Conservation (phyloP, 108 stramenopile species). For the Cyclotella sp. region DNA sequence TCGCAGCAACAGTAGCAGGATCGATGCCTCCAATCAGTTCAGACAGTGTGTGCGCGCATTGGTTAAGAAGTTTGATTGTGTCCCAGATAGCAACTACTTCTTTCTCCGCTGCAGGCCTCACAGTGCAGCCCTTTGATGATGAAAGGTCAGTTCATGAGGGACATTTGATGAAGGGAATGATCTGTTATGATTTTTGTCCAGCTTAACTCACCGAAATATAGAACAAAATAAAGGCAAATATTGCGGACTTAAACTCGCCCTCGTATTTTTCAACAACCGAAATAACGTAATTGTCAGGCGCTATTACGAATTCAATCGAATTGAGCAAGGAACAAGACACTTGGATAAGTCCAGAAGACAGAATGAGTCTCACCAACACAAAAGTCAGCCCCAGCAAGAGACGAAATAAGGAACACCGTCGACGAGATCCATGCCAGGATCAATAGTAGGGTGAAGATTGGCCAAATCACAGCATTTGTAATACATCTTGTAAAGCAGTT, state of each 20-base stretch:
- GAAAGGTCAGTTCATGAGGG: no score
- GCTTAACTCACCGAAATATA: conserved; percentile 38
- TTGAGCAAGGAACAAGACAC: neutral
- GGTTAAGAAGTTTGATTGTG: neutral
- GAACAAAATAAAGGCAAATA: conserved; percentile 33
- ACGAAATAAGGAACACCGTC: conserved; percentile 13
- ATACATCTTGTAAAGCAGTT: conserved; percentile 45
- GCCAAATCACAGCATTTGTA: conserved; percentile 42
- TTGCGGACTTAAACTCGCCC: conserved; percentile 27
- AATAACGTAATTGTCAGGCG: conserved; percentile 28
- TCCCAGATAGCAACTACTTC: neutral
- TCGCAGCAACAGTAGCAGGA: conserved; percentile 1
- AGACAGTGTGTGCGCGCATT: conserved; percentile 14
- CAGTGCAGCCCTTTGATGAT: conserved; percentile 26
- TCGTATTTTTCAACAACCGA: conserved; percentile 16
- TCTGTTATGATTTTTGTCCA: neutral
- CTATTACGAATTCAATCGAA: neutral
- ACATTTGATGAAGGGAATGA: neutral
- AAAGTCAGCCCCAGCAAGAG: conserved; percentile 50
- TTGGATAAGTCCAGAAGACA: neutral
- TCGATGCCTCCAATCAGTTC: conserved; percentile 13
- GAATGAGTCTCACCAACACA: conserved; percentile 24
- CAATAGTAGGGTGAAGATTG: conserved; percentile 38
- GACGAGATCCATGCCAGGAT: conserved; percentile 25
- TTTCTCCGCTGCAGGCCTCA: conserved; percentile 8